These are phyloP conservation scores for Exophiala bonariae DNA, from an alignment of 2,329 filamentous ascomycete species.

Conservation along the genomic window DNA sequence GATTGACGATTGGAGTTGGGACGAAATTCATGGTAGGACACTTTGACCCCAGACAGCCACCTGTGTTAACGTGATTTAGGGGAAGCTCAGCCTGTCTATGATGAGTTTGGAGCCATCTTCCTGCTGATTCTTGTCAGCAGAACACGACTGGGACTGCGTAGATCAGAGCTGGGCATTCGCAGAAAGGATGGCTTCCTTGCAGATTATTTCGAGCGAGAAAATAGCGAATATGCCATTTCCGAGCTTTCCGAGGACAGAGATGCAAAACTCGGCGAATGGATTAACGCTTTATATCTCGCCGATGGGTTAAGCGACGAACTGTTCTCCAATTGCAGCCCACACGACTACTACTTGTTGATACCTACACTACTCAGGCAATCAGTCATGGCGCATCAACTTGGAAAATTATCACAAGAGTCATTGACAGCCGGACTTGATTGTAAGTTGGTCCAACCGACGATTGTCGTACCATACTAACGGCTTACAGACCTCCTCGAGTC, in stretches of 20 bases:
- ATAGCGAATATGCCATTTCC: conserved; percentile 47
- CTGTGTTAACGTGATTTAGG: conserved; percentile 35
- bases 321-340: conserved; percentile 63
- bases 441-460: conserved; percentile 36
- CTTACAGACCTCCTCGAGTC: conserved; percentile 59
- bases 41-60: not conserved
- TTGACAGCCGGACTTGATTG: conserved; percentile 64
- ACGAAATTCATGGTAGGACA: conserved; percentile 58
- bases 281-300: conserved; percentile 61
- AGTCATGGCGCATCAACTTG: conserved; percentile 56
- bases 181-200: conserved; percentile 56
- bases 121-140: conserved; percentile 59
- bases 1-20: conserved; percentile 64
- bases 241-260: conserved; percentile 57
- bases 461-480: conserved; percentile 11
- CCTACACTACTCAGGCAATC: conserved; percentile 64
- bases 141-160: conserved; percentile 56
- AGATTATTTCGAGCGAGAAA: conserved; percentile 50
- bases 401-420: conserved; percentile 56
- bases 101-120: conserved; percentile 64
- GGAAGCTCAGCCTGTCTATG: conserved; percentile 65
- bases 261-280: conserved; percentile 60
- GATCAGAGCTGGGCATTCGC: conserved; percentile 54
- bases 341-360: conserved; percentile 64
- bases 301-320: conserved; percentile 65